Evolutionary conservation across 2,329 filamentous ascomycete genomes (phyloP), one percentile per base, ranked within the genome.

Genomic region (Fusarium duplospermum): DNA sequence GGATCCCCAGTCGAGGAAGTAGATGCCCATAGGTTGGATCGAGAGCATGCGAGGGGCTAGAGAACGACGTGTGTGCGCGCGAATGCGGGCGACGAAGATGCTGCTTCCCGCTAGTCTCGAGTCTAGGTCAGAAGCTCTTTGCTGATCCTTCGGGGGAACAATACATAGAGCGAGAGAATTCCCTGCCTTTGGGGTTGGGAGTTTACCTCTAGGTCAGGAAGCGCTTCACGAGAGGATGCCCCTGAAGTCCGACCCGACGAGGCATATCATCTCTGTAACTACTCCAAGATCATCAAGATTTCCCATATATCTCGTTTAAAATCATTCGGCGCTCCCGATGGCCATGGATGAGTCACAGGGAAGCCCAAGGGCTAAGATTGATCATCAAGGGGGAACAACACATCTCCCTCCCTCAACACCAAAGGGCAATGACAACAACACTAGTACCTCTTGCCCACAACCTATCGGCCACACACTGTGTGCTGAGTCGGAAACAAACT

Each of bases 1-100:
- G 50, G 36, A 31, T 52, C 31, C 40, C 62, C 27, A 58, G 68
- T 69, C 64, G 64, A 72, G 59, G 42, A 11, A 33, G 16, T 27
- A 11, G 29, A 3, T 13, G 14, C 35, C 11, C 16, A 63, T 56
- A 63, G 61, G 61, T 54, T 35, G 13, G 7, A 29, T 61, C 36
- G 20, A 35, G 22, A 45, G 18, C 20, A 59, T 50, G 52, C 16
- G 54, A 54, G 9, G 22, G 64, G 29, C 63, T 38, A 50, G 33
- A 50, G 58, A 72, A 59, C 31, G 47, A 35, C 40, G 47, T 24
- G 24, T 24, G 24, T 24, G 24, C 8, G 22, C 6, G 24, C 35
- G 60, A 20, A 56, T 64, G 22, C 22, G 40, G 54, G 40, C 45
- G 20, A 52, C 29, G 33, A 58, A 20, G 33, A 66, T 50, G 47